These are phyloP conservation scores for Mortierella polycephala DNA, from an alignment of 371 early-diverging fungal genomes.

Conservation along the genomic window DNA sequence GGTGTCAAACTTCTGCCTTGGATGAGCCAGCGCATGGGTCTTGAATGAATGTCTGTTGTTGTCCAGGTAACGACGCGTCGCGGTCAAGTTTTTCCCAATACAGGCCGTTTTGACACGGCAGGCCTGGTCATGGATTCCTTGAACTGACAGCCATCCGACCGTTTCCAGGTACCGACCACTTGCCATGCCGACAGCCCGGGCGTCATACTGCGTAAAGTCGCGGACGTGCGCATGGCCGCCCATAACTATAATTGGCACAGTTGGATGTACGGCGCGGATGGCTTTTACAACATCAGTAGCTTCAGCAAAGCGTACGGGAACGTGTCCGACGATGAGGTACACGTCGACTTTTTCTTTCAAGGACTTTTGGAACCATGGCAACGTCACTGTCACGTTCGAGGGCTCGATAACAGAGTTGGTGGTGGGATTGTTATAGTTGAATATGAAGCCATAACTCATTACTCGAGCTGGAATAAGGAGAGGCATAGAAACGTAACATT, in stretches of 20 bases:
- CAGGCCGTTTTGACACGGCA: constrained; percentile 25
- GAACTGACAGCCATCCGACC: constrained; percentile 64
- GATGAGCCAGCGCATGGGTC: constrained; percentile 57
- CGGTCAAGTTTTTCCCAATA: constrained; percentile 55
- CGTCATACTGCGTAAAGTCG: constrained; percentile 50
- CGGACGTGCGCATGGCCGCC: constrained; percentile 72
- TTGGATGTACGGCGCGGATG: constrained; percentile 62
- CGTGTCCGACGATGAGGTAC: constrained; percentile 66
- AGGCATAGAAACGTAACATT: not conserved
- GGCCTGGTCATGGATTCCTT: constrained; percentile 17
- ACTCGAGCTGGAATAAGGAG: constrained; percentile 46
- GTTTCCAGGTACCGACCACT: constrained; percentile 69
- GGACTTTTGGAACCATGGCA: constrained; percentile 70
- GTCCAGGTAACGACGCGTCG: constrained; percentile 67
- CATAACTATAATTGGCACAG: constrained; percentile 65
- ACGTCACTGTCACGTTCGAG: constrained; percentile 59
- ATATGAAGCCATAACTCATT: constrained; percentile 67
- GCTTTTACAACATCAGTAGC: constrained; percentile 59
- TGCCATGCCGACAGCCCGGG: constrained; percentile 62
- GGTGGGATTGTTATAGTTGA: constrained; percentile 60
- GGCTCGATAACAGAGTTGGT: constrained; percentile 56
- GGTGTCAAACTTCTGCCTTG: constrained; percentile 56
- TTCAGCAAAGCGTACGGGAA: constrained; percentile 62
- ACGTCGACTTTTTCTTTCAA: constrained; percentile 61
- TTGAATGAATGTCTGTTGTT: constrained; percentile 65